Base-by-base conservation (phyloP, 2,329 filamentous ascomycete genomes). In the Exserohilum turcica region DNA sequence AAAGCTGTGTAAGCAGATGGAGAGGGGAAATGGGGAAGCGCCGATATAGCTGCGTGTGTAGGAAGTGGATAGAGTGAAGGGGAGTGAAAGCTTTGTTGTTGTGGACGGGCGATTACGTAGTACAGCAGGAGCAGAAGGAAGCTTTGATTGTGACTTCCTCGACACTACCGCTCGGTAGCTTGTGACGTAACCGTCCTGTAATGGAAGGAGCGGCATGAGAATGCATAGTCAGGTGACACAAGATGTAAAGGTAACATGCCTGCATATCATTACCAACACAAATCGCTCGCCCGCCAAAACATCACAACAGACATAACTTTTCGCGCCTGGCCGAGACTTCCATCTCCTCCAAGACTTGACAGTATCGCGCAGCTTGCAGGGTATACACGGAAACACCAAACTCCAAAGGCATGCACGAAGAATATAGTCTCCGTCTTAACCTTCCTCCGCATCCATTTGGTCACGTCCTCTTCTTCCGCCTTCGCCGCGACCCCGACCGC, bases 361-460 rank as follows among this genome's bases (percentile, higher is more conserved):
- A 31, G 37, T 44, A 48, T 48, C 44, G 48, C 38, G 50, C 50
- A 52, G 38, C 44, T 53, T 38, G 43, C 43, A 48, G 47, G 52
- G 45, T 54, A 45, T 46, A 36, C 40, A 42, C 47, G 35, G 40
- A 39, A 44, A 43, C 28, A 44, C 33, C 21, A 29, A 51, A 50
- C 24, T 40, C 27, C 5, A 48, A 16, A 36, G 6, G 8, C 3
- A 8, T 9, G 3, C 33, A 13, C 31, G 10, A 4, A 8, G 0
- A 2, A 9, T 32, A n/a, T n/a, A n/a, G 15, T 35, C 9, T 18
- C 6, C 9, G 1, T 9, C 12, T 15, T 40, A 90, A 58, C 87
- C 85, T 73, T 92, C 89, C 63, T 91, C 90, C 33, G 80, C 79
- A 74, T 93, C 90, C 89, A 92, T 92, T 43, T 86, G 80, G 70